These are phyloP conservation scores for Saccharomycodes ludwigii DNA, from an alignment of 805 yeast genomes.

Conservation along the genomic window DNA sequence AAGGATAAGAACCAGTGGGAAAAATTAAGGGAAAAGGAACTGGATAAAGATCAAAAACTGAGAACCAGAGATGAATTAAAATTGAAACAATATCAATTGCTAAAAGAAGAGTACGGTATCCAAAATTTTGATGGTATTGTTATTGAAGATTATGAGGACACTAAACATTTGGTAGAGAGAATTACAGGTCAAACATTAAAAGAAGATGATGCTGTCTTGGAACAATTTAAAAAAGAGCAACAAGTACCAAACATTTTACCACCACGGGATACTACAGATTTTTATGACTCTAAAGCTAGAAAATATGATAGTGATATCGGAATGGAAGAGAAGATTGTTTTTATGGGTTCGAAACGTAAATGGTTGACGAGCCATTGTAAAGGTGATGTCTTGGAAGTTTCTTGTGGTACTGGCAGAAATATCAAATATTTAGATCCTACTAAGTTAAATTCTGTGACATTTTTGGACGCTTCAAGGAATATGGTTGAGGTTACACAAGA, in stretches of 20 bases:
- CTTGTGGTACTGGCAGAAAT: conserved; percentile 95
- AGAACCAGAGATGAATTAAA: conserved; percentile 54
- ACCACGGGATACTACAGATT: conserved; percentile 68
- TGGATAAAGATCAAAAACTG: conserved; percentile 37
- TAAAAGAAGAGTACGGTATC: conserved; percentile 29
- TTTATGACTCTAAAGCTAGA: conserved; percentile 66
- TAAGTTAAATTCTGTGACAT: conserved; percentile 60
- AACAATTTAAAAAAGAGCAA: conserved; percentile 4
- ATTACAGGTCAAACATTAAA: conserved; percentile 5
- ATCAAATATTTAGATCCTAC: conserved; percentile 57
- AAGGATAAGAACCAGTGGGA: conserved; percentile 45
- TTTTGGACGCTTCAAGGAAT: conserved; percentile 68
- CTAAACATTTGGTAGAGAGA: conserved; percentile 13
- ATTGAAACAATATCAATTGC: conserved; percentile 43
- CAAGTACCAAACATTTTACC: conserved; percentile 34
- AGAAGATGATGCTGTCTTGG: conserved; percentile 9
- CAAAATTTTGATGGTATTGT: conserved; percentile 21
- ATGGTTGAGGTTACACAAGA: conserved; percentile 76
- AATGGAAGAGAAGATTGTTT: conserved; percentile 32
- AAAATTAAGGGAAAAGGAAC: conserved; percentile 44
- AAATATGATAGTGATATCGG: conserved; percentile 74
- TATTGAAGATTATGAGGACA: conserved; percentile 19
- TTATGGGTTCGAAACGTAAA: conserved; percentile 49
- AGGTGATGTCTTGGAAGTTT: conserved; percentile 90
- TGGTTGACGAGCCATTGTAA: conserved; percentile 66